Evolutionary conservation across 129 eudicot genomes (phyloP), one percentile per base, ranked within the genome.

Genomic region (Flaveria robusta): DNA sequence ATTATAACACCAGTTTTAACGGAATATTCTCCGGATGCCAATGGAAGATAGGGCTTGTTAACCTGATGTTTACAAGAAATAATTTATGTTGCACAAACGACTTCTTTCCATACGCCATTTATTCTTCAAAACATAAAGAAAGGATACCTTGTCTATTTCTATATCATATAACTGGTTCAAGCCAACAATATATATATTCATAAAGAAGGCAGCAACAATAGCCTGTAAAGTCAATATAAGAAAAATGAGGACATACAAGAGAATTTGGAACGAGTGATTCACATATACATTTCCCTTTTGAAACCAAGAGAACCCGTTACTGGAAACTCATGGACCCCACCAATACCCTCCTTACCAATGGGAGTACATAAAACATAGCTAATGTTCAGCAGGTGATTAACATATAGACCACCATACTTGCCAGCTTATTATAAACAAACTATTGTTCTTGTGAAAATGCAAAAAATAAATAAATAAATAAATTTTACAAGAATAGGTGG

Each of bases 21-120:
- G 0, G 98, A 91, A 86, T 87, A 94, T 83, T 91, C 98, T 66
- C 98, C 97, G 9, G 98, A 94, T 51, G 98, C 98, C 84, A 94
- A 81, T 1, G 97, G 98, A 82, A 94, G 97, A 79, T 94, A 94
- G 16, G 98, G 97, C 86, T 94, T 94, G 83, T 94, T 94, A 46
- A 94, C 93, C 98, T 94, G 90, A 66, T 56, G 82, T 37, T 29
- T 16, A 55, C 18, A 50, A 31, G 19, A 54, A 59, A 55, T 4
- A 31, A 31, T 0, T 24, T 5, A 34, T 34, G 39, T 34, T 34
- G 39, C 5, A 13, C 13, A 60, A 12, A 60, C 15, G 23, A 34
- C 1, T 20, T 52, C 8, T 52, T n/a, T 52, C 0, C 11, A 52
- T 50, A 50, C 9, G 24, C 10, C 2, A 52, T 52, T 23, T 64